A percentile compares a stretch with the other conserved stretches of the same genome.
These are phyloP conservation scores for Lasiosphaeris hirsuta DNA, from an alignment of 495 filamentous ascomycete genomes.

Conservation along the genomic window DNA sequence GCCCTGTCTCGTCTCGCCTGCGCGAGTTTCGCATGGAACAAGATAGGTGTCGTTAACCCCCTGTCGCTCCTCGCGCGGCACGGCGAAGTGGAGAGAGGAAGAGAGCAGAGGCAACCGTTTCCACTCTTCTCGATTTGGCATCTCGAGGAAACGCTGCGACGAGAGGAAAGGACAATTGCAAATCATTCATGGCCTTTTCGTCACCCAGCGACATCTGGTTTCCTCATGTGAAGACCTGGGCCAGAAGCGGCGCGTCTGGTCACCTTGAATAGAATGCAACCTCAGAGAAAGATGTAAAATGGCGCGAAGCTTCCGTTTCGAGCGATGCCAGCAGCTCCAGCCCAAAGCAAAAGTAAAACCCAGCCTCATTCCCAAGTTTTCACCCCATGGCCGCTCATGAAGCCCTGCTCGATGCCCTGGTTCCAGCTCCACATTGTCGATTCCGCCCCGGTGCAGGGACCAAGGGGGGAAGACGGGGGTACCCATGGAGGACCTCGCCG, in stretches of 20 bases:
- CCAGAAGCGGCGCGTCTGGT: too few relatives aligned
- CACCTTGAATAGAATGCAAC: too few relatives aligned
- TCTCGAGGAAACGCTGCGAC: neutral
- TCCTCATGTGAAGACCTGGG: too few relatives aligned
- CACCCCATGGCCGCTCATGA: neutral
- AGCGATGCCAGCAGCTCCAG: too few relatives aligned
- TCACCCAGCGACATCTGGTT: too few relatives aligned
- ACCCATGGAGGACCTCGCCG: slow-evolving; percentile 6
- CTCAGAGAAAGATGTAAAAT: too few relatives aligned
- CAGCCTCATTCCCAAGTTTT: neutral
- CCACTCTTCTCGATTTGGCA: neutral
- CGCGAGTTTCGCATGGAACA: slow-evolving; percentile 1
- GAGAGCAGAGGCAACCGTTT: too few relatives aligned
- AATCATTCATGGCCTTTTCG: neutral
- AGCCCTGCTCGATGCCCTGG: neutral
- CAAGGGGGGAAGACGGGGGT: neutral
- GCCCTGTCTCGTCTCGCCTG: neutral
- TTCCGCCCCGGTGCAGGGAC: neutral
- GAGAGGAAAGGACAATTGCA: slow-evolving; percentile 3
- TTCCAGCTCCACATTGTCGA: slow-evolving; percentile 2
- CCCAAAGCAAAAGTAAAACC: too few relatives aligned
- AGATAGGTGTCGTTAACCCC: slow-evolving; percentile 6
- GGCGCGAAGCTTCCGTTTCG: too few relatives aligned
- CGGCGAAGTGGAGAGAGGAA: neutral
- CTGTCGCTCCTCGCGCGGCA: neutral